Evolutionary conservation across 495 filamentous ascomycete genomes (phyloP).

Genomic region (Neurospora hispaniola): DNA sequence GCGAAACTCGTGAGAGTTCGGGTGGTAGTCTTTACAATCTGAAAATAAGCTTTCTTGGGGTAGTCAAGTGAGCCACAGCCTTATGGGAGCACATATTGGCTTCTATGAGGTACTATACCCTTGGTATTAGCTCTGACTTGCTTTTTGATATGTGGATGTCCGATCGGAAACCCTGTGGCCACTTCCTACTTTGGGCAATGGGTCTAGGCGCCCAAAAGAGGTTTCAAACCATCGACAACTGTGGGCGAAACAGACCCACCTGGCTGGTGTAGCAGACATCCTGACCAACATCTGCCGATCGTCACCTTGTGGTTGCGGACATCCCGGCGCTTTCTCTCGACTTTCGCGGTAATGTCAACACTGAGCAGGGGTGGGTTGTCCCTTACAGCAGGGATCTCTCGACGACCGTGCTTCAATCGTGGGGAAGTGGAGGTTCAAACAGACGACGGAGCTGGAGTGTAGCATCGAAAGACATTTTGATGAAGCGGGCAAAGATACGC

Average conservation of each 20-base stretch:
- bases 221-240: neutral
- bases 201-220: neutral
- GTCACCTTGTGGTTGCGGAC: neutral
- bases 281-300: neutral
- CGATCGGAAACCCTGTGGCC: neutral
- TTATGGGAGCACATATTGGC: neutral
- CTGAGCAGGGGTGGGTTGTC: neutral
- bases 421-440: neutral
- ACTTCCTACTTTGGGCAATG: neutral
- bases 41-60: neutral
- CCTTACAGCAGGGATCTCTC: neutral
- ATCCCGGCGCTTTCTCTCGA: neutral
- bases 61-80: neutral
- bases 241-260: slow-evolving; percentile 14
- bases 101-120: neutral
- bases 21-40: neutral
- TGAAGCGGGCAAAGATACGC: neutral
- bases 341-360: neutral
- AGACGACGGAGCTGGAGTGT: neutral
- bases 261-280: slow-evolving; percentile 1
- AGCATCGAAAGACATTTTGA: neutral
- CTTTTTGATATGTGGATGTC: neutral
- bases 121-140: neutral
- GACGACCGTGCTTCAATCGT: neutral
- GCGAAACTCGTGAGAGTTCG: neutral